Conservation (phyloP, 768 basidiomycete genomes). For the Rhodotorula taiwanensis region DNA sequence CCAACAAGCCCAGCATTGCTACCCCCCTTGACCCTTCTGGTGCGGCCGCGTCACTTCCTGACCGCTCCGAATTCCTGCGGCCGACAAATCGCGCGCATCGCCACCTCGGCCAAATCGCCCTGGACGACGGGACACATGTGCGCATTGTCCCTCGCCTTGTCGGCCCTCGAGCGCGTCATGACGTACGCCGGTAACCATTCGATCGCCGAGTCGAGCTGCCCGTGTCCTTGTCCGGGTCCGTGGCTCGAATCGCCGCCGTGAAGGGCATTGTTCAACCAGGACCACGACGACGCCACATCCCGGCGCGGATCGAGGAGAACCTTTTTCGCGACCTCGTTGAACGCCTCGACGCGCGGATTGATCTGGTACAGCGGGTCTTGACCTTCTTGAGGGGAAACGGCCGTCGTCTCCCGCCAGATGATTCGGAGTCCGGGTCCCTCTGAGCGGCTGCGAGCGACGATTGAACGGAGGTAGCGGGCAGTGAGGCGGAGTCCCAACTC, state of each 20-base stretch:
- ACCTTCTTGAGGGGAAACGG: neutral
- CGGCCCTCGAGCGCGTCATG: neutral
- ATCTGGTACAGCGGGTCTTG: slow-evolving; percentile 2
- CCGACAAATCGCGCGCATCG: neutral
- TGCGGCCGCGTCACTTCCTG: too few relatives aligned
- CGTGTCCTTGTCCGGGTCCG: too few relatives aligned
- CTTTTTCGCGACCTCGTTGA: neutral
- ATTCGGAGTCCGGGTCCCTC: neutral
- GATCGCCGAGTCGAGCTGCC: neutral
- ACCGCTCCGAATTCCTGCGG: too few relatives aligned
- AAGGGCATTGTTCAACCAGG: too few relatives aligned
- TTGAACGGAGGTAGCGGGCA: neutral
- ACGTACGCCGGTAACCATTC: neutral
- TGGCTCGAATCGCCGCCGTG: too few relatives aligned
- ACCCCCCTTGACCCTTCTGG: neutral
- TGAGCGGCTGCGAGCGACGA: neutral
- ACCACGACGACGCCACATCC: neutral
- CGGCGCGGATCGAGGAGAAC: neutral
- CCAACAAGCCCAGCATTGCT: too few relatives aligned
- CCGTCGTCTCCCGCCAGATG: slow-evolving; percentile 6
- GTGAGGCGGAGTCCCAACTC: neutral
- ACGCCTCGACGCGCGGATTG: slow-evolving; percentile 2
- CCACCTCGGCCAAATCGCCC: neutral
- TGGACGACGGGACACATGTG: slow-evolving; percentile 5
- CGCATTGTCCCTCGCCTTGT: slow-evolving; percentile 3